Conservation (phyloP, 1,284 basidiomycete species). For the Ceratobasidium sp. region DNA sequence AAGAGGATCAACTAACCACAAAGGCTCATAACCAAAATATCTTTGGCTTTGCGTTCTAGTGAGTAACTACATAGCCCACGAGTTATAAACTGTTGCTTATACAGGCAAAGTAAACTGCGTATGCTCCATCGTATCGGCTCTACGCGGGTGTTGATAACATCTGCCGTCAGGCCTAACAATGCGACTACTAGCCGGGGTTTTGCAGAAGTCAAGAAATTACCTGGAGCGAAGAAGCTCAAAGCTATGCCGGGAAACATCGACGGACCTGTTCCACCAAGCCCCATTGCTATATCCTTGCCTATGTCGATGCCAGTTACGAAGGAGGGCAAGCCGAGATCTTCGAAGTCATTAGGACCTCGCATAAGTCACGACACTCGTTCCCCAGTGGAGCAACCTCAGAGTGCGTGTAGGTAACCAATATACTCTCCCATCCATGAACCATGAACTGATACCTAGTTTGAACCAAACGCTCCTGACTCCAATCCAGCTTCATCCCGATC, state of each 20-base stretch:
- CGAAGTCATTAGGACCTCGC: too few species aligned
- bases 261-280: background rate
- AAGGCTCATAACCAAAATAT: too few species aligned
- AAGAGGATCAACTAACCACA: too few species aligned
- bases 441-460: too few species aligned
- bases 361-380: too few species aligned
- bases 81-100: too few species aligned
- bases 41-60: too few species aligned
- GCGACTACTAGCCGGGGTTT: background rate
- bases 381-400: too few species aligned
- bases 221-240: background rate
- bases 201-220: background rate
- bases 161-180: slow-evolving; percentile 3
- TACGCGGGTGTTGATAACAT: slow-evolving; percentile 1
- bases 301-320: background rate
- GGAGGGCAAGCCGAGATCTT: background rate
- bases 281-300: background rate
- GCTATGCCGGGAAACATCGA: background rate
- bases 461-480: too few species aligned
- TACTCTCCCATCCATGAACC: too few species aligned
- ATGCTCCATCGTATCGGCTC: slow-evolving; percentile 21
- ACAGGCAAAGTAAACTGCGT: background rate
- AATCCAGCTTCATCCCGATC: background rate
- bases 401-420: too few species aligned
- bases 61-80: too few species aligned